Conservation (phyloP, 129 eudicot genomes). For the Mikania micrantha region DNA sequence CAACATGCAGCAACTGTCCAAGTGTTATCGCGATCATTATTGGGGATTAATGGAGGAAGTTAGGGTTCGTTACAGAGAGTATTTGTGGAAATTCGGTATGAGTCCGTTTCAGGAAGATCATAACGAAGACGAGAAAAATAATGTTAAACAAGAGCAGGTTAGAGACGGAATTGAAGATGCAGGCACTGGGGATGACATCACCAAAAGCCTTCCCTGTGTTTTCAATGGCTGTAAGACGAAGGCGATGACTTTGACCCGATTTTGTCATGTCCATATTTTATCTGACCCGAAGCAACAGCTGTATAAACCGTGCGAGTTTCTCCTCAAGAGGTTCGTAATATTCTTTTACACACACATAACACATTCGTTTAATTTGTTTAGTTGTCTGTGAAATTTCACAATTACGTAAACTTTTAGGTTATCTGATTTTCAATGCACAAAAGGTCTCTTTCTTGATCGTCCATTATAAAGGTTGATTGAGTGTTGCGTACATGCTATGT, state of each 20-base stretch:
- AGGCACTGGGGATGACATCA: slow-evolving; percentile 7
- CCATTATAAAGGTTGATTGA: not conserved
- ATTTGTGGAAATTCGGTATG: slow-evolving; percentile 46
- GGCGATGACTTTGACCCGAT: slow-evolving; percentile 51
- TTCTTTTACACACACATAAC: no score
- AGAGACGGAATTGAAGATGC: slow-evolving; percentile 5
- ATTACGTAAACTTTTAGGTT: not conserved
- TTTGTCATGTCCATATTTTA: slow-evolving; percentile 42
- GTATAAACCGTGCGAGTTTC: slow-evolving; percentile 44
- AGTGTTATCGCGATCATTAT: slow-evolving; percentile 39
- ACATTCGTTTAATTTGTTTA: not conserved
- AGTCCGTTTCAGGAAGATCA: slow-evolving; percentile 31
- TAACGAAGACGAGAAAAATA: slow-evolving; percentile 15
- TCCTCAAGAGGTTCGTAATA: slow-evolving; percentile 29
- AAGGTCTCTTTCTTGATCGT: not conserved
- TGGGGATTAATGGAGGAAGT: slow-evolving; percentile 54
- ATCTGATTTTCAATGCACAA: not conserved
- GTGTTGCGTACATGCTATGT: not conserved
- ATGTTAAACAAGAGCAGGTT: not conserved
- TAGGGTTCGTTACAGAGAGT: slow-evolving; percentile 32
- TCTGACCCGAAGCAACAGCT: slow-evolving; percentile 50
- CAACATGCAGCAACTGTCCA: slow-evolving; percentile 29
- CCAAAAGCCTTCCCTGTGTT: slow-evolving; percentile 20
- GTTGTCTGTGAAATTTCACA: not conserved
- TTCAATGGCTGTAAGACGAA: slow-evolving; percentile 34